Evolutionary conservation across 2,329 filamentous ascomycete species (phyloP), one percentile per base, ranked within the genome.

Genomic region (Capronia coronata): DNA sequence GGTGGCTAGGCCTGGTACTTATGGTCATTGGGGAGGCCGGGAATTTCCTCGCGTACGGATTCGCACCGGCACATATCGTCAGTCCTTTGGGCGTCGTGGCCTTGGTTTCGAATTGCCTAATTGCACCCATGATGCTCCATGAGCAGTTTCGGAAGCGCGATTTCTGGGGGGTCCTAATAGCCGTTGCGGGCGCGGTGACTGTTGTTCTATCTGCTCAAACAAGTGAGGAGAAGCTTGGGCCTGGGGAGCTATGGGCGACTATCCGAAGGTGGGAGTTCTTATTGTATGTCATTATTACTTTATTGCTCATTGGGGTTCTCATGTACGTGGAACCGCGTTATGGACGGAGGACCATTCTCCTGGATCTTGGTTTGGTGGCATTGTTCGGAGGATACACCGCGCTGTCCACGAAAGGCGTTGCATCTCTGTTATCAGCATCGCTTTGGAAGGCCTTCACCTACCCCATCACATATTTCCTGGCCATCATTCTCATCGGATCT

Each of bases 371-470:
- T 8, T 79, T 98, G 30, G 93, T 98, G 35, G 93, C 87, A 2
- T 73, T 98, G 3, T 97, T 95, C 69, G 93, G 91, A 59, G 93
- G 89, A 52, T 98, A 96, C 68, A 98, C 93, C n/a, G 93, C 87
- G 9, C 76, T 98, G 4, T 88, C 91, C 1, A 98, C 93, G 23
- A 98, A 98, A 67, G 93, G 93, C 48, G 87, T 98, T 32, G 91
- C 93, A 1, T 97, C 93, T 0, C 83, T 98, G 71, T 77, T 98
- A 16, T 96, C 93, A 0, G 90, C 88, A 43, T 94, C 86, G 0
- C 78, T 97, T 16, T 87, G 90, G 76, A 82, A 86, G 61, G 87
- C 87, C 13, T 87, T 98, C 56, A 84, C 88, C 0, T 97, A 91
- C 29, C 90, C 91, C 0, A 84, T 98, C 53, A 94, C 89, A 16